Percentiles rank a stretch among this genome's conserved stretches.
phyloP scores from a whole-genome alignment of 1,139 yeast genomes.

The Pichia kudriavzevii region DNA sequence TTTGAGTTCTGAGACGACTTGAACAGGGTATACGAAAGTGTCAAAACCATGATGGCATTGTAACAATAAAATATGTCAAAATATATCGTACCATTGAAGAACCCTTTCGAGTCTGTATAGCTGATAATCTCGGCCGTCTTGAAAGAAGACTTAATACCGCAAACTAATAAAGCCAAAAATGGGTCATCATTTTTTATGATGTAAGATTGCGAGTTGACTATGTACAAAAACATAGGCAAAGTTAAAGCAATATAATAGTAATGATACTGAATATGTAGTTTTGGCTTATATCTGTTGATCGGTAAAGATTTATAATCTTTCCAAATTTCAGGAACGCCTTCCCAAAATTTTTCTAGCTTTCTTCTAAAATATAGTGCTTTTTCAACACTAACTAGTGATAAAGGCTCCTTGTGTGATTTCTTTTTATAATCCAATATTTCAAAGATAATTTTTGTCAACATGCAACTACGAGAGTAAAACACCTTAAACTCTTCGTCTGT shows the following conservation, averaged over 20 bases:
- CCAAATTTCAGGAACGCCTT: conserved; percentile 27
- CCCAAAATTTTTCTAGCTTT: conserved; percentile 28
- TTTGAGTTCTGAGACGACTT: conserved; percentile 20
- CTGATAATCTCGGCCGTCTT: conserved; percentile 31
- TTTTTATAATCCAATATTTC: conserved; percentile 32
- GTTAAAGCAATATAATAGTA: conserved; percentile 33
- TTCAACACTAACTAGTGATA: conserved; percentile 31
- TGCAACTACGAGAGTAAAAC: conserved; percentile 29
- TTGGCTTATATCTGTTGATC: conserved; percentile 32
- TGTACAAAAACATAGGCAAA: conserved; percentile 33
- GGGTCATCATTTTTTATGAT: conserved; percentile 31
- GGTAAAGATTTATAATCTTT: conserved; percentile 26
- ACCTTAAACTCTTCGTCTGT: conserved; percentile 28
- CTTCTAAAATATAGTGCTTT: conserved; percentile 30
- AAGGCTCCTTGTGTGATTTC: conserved; percentile 30
- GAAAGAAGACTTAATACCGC: conserved; percentile 33
- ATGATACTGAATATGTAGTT: conserved; percentile 32
- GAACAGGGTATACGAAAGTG: conserved; percentile 32
- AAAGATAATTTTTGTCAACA: conserved; percentile 30
- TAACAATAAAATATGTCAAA: conserved; percentile 36
- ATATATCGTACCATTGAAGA: conserved; percentile 34
- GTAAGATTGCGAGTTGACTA: conserved; percentile 27
- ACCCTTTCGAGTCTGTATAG: conserved; percentile 27
- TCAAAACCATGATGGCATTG: conserved; percentile 32
- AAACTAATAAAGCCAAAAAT: conserved; percentile 29